phyloP scores from a whole-genome alignment of 257 asterid species.

The Lavandula angustifolia region DNA sequence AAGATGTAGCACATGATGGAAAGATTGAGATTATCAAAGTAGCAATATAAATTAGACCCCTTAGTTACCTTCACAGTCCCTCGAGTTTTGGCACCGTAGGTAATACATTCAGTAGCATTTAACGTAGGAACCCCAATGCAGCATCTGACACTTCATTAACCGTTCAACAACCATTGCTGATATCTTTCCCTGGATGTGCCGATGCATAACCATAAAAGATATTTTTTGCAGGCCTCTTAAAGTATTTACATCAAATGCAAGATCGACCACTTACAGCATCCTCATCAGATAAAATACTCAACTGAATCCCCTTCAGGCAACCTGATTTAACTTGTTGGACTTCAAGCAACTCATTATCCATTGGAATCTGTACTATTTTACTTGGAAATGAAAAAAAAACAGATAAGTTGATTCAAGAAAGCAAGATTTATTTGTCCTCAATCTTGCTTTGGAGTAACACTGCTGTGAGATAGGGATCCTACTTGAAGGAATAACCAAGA shows the following conservation, averaged over 20 bases:
- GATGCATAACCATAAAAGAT: constrained; percentile 26
- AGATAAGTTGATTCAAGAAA: constrained; percentile 17
- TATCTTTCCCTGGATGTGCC: constrained; percentile 52
- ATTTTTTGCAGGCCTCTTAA: constrained; percentile 10
- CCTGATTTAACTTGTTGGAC: constrained; percentile 53
- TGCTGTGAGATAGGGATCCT: not conserved
- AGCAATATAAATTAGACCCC: constrained; percentile 26
- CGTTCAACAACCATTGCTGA: constrained; percentile 50
- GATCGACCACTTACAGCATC: constrained; percentile 73
- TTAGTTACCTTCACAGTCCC: constrained; percentile 78
- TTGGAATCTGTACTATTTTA: constrained; percentile 32
- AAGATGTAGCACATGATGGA: constrained; percentile 15
- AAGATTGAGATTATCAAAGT: constrained; percentile 25
- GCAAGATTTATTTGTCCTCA: not conserved
- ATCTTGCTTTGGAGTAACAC: constrained; percentile 3
- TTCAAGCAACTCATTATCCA: constrained; percentile 53
- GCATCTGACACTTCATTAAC: constrained; percentile 85
- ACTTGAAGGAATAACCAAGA: constrained; percentile 19
- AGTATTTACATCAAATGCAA: constrained; percentile 13
- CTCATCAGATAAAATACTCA: constrained; percentile 61
- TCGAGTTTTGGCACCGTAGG: constrained; percentile 73
- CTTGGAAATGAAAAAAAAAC: constrained; percentile 33
- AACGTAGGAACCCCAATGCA: constrained; percentile 67
- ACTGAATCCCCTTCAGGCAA: constrained; percentile 55
- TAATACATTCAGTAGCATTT: constrained; percentile 53